phyloP scores from a whole-genome alignment of 1,284 basidiomycete genomes.

The Ceratobasidium sp. region DNA sequence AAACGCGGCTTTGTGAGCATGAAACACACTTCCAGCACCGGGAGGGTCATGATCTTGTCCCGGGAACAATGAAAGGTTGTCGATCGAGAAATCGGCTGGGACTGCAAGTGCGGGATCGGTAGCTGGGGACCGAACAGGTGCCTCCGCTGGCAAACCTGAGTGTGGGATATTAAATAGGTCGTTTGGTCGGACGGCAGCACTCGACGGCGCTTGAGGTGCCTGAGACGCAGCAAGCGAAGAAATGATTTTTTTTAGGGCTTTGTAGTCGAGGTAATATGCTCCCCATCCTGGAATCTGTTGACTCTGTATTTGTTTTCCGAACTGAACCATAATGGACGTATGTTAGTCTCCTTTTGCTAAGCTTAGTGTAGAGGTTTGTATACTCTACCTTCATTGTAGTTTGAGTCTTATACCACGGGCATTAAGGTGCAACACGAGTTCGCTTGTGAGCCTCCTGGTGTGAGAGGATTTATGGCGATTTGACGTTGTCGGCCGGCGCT shows the following conservation, averaged over 20 bases:
- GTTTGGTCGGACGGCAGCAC: conserved; percentile 80
- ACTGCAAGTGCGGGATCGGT: conserved; percentile 23
- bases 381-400: conserved; percentile 44
- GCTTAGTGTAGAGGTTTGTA: conserved; percentile 19
- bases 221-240: conserved; percentile 95
- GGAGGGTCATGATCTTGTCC: conserved; percentile 74
- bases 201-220: conserved; percentile 59
- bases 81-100: conserved; percentile 36
- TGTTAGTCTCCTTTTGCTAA: not conserved
- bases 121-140: conserved; percentile 10
- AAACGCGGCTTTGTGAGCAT: conserved; percentile 96
- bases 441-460: conserved; percentile 34
- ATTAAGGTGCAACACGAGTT: conserved; percentile 44
- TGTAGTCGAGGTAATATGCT: conserved; percentile 97
- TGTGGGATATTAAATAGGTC: conserved; percentile 60
- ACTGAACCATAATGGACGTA: conserved; percentile 67
- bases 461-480: no score
- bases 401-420: conserved; percentile 28
- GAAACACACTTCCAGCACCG: conserved; percentile 75
- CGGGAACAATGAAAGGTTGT: conserved; percentile 64
- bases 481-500: conserved; percentile 41
- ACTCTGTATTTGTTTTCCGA: conserved; percentile 97
- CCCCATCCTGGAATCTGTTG: conserved; percentile 99
- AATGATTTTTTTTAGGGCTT: conserved; percentile 98
- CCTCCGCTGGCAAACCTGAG: conserved; percentile 5